A percentile compares a stretch with the other conserved stretches of the same genome.
Evolutionary conservation across 495 filamentous ascomycete species (phyloP).

Genomic region (Hypomontagnella monticulosa): DNA sequence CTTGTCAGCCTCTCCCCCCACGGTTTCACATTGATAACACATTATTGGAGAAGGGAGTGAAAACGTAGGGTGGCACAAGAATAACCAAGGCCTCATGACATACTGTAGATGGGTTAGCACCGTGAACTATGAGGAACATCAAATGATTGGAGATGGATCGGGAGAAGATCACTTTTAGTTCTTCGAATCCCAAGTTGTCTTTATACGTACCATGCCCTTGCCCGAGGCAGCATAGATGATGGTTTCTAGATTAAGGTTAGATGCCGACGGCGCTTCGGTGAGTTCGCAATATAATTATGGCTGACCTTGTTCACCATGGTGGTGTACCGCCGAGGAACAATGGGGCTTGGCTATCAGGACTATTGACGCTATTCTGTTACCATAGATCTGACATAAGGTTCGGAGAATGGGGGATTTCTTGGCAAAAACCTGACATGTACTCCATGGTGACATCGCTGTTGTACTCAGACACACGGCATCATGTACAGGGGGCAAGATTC

Average conservation of each 20-base stretch:
- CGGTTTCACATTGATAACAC: background rate
- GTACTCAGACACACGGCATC: constrained; percentile 9
- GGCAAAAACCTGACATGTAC: constrained; percentile 4
- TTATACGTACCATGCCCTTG: constrained; percentile 45
- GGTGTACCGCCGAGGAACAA: constrained; percentile 53
- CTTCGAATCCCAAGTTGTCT: background rate
- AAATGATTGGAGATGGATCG: background rate
- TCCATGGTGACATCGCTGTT: constrained; percentile 20
- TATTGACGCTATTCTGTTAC: constrained; percentile 42
- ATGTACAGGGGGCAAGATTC: constrained; percentile 3
- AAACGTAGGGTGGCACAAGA: background rate
- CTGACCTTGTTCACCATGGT: constrained; percentile 61
- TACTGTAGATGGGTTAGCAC: constrained; percentile 28
- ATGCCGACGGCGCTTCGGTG: background rate
- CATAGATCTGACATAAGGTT: constrained; percentile 27
- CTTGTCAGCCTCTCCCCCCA: constrained; percentile 24
- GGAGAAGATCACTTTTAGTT: background rate
- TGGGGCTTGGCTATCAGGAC: constrained; percentile 56
- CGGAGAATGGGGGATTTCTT: background rate
- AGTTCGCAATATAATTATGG: constrained; percentile 15
- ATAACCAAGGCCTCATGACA: constrained; percentile 11
- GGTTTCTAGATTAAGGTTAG: constrained; percentile 49
- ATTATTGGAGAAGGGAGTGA: constrained; percentile 3
- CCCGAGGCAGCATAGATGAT: constrained; percentile 59
- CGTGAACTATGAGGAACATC: background rate